These are phyloP conservation scores for Ilyonectria destructans DNA, from an alignment of 2,329 filamentous ascomycete species.

Conservation along the genomic window DNA sequence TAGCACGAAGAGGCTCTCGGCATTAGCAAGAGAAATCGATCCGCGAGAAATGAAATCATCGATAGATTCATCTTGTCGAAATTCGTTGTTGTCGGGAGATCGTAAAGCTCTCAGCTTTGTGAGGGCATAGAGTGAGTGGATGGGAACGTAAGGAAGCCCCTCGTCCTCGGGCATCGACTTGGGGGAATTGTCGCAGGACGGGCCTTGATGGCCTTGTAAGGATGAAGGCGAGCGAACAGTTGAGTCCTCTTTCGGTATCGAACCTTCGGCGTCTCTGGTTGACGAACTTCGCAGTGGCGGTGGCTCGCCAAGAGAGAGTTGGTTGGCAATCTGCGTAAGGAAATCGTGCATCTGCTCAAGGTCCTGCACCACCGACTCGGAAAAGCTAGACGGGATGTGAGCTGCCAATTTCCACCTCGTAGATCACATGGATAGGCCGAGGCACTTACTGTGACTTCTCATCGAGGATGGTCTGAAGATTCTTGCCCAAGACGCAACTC, in stretches of 20 bases:
- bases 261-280: too few species aligned
- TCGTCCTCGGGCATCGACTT: constrained; percentile 47
- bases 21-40: constrained; percentile 61
- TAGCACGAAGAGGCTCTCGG: constrained; percentile 65
- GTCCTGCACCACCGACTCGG: constrained; percentile 29
- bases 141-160: constrained; percentile 53
- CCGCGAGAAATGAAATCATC: constrained; percentile 57
- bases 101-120: constrained; percentile 53
- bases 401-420: background rate
- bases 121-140: constrained; percentile 55
- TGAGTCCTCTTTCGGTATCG: constrained; percentile 18
- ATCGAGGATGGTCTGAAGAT: constrained; percentile 57
- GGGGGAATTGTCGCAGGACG: constrained; percentile 40
- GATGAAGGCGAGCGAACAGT: constrained; percentile 2
- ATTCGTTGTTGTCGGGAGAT: constrained; percentile 47
- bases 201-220: constrained; percentile 27
- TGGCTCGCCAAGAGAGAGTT: constrained; percentile 3
- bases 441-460: constrained; percentile 53
- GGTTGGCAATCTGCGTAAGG: constrained; percentile 32
- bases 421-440: background rate
- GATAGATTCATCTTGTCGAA: constrained; percentile 27
- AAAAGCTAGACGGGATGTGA: background rate
- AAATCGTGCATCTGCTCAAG: constrained; percentile 37
- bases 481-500: constrained; percentile 56
- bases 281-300: too few species aligned